phyloP scores from a whole-genome alignment of 1,139 yeast species.

The Geotrichum fermentans region DNA sequence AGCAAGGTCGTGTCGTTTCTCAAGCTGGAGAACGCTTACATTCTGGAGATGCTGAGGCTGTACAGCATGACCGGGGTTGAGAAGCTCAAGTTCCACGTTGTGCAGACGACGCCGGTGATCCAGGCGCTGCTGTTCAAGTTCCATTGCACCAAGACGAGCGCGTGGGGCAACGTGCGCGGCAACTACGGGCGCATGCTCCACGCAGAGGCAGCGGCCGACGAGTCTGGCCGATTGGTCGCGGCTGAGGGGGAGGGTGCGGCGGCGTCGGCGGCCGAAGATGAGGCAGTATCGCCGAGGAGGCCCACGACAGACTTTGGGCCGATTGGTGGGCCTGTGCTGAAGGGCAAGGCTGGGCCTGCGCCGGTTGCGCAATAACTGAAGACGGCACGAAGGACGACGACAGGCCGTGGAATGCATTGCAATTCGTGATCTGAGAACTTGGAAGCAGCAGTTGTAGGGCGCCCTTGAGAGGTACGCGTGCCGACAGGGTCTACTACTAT shows the following conservation, averaged over 20 bases:
- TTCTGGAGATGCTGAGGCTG: constrained; percentile 13
- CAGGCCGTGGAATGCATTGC: too few relatives aligned
- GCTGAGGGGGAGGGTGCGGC: too few relatives aligned
- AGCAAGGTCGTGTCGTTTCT: constrained; percentile 1
- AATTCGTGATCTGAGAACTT: too few relatives aligned
- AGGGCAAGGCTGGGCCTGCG: too few relatives aligned
- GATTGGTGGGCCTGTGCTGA: constrained; percentile 4
- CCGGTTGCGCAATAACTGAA: too few relatives aligned
- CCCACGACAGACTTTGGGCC: background rate
- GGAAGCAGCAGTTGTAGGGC: too few relatives aligned
- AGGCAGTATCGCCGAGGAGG: background rate
- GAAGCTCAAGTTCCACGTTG: constrained; percentile 11
- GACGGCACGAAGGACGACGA: background rate
- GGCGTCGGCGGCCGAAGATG: too few relatives aligned
- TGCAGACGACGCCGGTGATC: constrained; percentile 12
- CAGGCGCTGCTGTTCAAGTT: constrained; percentile 6
- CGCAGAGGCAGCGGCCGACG: background rate
- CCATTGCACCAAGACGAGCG: background rate
- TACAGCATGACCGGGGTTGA: constrained; percentile 15
- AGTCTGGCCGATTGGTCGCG: too few relatives aligned
- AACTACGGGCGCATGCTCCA: constrained; percentile 4
- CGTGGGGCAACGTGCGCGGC: background rate
- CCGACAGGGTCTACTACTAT: too few relatives aligned
- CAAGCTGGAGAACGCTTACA: constrained; percentile 8
- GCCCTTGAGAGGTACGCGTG: too few relatives aligned